A percentile compares a stretch with the other conserved stretches of the same genome.
Evolutionary conservation across 768 basidiomycete species (phyloP).

Genomic region (Lactarius trivialis): DNA sequence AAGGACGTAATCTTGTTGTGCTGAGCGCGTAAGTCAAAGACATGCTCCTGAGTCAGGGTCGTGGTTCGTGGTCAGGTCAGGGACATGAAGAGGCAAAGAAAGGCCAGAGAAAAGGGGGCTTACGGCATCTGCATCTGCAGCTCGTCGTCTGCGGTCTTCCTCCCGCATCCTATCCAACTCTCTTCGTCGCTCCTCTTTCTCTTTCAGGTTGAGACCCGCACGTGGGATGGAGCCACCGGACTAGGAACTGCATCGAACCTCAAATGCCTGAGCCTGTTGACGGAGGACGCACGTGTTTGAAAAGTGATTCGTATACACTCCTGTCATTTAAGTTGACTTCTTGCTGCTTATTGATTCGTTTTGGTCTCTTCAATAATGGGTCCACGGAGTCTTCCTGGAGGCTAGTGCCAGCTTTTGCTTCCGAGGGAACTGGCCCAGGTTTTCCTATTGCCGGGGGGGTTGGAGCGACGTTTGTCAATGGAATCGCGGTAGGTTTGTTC

Average conservation of each 20-base stretch:
- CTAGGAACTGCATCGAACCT: conserved; percentile 10
- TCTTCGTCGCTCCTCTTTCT: conserved; percentile 26
- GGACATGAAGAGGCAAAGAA: neutral
- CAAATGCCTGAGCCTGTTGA: neutral
- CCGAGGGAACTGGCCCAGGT: neutral
- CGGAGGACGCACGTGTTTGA: conserved; percentile 23
- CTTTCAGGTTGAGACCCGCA: conserved; percentile 25
- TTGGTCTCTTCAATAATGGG: conserved; percentile 21
- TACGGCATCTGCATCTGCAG: conserved; percentile 20
- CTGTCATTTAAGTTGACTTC: conserved; percentile 25
- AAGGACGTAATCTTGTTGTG: conserved; percentile 26
- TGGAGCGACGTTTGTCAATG: conserved; percentile 5
- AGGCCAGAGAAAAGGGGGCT: neutral
- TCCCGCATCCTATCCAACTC: conserved; percentile 28
- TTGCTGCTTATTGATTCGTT: conserved; percentile 15
- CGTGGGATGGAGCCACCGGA: conserved; percentile 22
- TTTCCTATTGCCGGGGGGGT: conserved; percentile 5
- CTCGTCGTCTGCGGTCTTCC: conserved; percentile 26
- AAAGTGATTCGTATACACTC: conserved; percentile 24
- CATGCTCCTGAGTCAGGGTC: conserved; percentile 19
- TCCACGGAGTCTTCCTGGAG: conserved; percentile 8
- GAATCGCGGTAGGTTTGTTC: conserved; percentile 14
- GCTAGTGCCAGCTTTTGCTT: conserved; percentile 3
- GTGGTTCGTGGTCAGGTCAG: neutral
- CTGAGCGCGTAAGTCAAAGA: conserved; percentile 27